A percentile compares a stretch with the other conserved stretches of the same genome.
Evolutionary conservation across 768 basidiomycete species (phyloP).

Genomic region (Hydnomerulius pinastri): DNA sequence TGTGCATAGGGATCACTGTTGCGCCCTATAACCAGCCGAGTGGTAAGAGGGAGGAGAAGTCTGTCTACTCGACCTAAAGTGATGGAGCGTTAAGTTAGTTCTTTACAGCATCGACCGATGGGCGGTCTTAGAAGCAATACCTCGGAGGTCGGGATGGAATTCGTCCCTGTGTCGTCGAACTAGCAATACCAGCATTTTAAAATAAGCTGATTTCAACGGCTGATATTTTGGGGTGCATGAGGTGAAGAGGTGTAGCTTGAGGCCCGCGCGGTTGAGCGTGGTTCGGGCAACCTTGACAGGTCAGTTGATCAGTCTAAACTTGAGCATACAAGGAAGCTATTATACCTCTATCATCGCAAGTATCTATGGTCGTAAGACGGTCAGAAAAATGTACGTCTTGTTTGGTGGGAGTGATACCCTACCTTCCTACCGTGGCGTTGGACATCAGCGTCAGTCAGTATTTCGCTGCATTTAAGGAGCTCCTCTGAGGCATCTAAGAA

Average conservation of each 20-base stretch:
- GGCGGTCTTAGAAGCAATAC: too few relatives aligned
- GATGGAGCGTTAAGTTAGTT: background rate
- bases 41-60: conserved; percentile 35
- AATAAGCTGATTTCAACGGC: conserved; percentile 50
- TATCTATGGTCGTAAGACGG: conserved; percentile 36
- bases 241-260: conserved; percentile 48
- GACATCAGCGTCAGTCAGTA: conserved; percentile 21
- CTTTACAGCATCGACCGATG: too few relatives aligned
- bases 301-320: background rate
- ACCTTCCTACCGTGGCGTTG: conserved; percentile 31
- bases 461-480: conserved; percentile 20
- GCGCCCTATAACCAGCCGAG: conserved; percentile 30
- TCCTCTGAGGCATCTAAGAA: conserved; percentile 32
- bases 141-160: conserved; percentile 29
- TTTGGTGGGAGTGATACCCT: background rate
- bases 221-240: conserved; percentile 42
- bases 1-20: conserved; percentile 32
- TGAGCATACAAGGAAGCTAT: conserved; percentile 10
- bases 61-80: conserved; percentile 32
- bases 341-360: conserved; percentile 54
- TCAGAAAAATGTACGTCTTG: conserved; percentile 5
- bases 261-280: conserved; percentile 44
- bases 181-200: conserved; percentile 47
- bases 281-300: conserved; percentile 44
- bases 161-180: conserved; percentile 33